These are phyloP conservation scores for Melanopsichium pennsylvanicum DNA, from an alignment of 1,284 basidiomycete species.

Conservation along the genomic window DNA sequence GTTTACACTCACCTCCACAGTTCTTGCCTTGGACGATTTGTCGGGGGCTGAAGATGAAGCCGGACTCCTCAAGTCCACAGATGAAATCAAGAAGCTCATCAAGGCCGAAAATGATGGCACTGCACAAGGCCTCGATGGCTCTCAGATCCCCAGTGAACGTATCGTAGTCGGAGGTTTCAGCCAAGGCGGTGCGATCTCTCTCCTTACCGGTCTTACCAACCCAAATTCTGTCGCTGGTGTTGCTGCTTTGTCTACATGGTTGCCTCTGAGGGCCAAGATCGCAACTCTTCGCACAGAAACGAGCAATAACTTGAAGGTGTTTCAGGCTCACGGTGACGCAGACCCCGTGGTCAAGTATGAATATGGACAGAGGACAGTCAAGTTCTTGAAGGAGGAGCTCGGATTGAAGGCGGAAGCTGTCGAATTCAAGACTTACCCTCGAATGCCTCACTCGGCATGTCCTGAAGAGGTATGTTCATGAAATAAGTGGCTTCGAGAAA, in stretches of 20 bases:
- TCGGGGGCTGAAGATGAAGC: constrained; percentile 59
- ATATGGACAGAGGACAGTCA: constrained; percentile 48
- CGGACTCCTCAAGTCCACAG: constrained; percentile 55
- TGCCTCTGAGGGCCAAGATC: constrained; percentile 60
- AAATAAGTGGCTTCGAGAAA: too few species aligned
- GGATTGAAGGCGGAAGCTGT: constrained; percentile 44
- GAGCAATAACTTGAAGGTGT: constrained; percentile 49
- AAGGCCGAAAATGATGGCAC: constrained; percentile 58
- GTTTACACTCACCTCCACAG: constrained; percentile 3
- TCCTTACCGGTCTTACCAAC: constrained; percentile 55
- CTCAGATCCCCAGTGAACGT: constrained; percentile 51
- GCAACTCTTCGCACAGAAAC: constrained; percentile 35
- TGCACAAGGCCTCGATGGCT: constrained; percentile 48
- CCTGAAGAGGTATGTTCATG: constrained; percentile 58
- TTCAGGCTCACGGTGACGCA: constrained; percentile 60
- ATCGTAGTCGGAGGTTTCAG: constrained; percentile 60
- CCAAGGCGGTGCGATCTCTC: constrained; percentile 62
- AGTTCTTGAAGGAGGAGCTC: constrained; percentile 50
- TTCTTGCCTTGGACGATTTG: constrained; percentile 54
- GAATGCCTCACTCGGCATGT: constrained; percentile 63
- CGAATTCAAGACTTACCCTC: constrained; percentile 51
- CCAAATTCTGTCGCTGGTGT: constrained; percentile 53
- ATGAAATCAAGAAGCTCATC: constrained; percentile 55
- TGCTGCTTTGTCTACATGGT: constrained; percentile 60
- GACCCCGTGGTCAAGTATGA: constrained; percentile 60